Conservation (phyloP, 495 filamentous ascomycete species). For the Aspergillus nidulans region DNA sequence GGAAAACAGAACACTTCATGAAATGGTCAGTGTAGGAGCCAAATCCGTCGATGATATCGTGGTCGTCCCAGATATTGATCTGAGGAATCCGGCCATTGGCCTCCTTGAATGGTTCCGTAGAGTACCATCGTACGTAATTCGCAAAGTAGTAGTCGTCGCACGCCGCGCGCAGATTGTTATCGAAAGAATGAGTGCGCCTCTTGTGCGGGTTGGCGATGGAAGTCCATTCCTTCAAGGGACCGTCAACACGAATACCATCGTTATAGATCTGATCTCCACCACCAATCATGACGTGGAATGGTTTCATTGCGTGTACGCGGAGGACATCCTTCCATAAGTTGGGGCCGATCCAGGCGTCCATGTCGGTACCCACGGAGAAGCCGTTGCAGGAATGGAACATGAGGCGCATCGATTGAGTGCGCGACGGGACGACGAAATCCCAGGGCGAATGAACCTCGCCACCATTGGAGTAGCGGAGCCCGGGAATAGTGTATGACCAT, state of each 20-base stretch:
- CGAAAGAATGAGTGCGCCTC: constrained; percentile 70
- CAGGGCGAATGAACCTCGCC: constrained; percentile 37
- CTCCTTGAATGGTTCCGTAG: constrained; percentile 71
- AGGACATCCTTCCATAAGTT: constrained; percentile 89
- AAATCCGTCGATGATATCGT: constrained; percentile 89
- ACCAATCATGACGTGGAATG: constrained; percentile 94
- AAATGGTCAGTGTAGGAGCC: constrained; percentile 90
- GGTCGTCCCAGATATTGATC: constrained; percentile 94
- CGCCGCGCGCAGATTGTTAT: constrained; percentile 63
- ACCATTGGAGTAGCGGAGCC: constrained; percentile 33
- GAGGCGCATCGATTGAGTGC: constrained; percentile 81
- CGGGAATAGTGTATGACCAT: constrained; percentile 47
- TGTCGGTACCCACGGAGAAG: constrained; percentile 88
- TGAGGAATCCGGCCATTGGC: constrained; percentile 87
- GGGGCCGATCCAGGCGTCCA: constrained; percentile 75
- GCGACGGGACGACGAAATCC: constrained; percentile 72
- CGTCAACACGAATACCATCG: constrained; percentile 78
- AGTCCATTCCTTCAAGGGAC: constrained; percentile 77
- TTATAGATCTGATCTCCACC: constrained; percentile 97
- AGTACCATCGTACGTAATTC: constrained; percentile 88
- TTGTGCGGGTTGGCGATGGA: constrained; percentile 77
- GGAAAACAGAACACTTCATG: constrained; percentile 88
- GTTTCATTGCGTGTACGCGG: constrained; percentile 59
- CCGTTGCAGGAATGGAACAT: constrained; percentile 98
- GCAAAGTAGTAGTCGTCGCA: constrained; percentile 88